Evolutionary conservation across 495 filamentous ascomycete species (phyloP).

Genomic region (Massariosphaeria phaeospora): DNA sequence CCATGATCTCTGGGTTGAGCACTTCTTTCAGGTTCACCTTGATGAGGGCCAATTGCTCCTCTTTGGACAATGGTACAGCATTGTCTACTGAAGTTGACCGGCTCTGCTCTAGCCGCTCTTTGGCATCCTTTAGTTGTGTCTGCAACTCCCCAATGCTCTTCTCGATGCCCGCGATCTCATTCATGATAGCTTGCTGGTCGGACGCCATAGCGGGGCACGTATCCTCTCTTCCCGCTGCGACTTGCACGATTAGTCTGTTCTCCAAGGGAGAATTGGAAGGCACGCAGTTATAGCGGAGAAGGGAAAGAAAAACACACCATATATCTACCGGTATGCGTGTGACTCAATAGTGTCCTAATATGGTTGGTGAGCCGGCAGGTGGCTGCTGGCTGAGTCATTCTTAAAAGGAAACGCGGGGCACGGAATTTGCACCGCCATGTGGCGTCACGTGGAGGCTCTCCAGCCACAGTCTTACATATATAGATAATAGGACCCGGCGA

Average conservation of each 20-base stretch:
- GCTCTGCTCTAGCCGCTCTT: conserved; percentile 1
- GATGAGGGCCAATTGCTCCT: conserved; percentile 64
- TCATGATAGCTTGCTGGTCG: not conserved
- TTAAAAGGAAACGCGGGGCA: too few species aligned
- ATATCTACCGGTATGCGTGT: not conserved
- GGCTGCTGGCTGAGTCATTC: not conserved
- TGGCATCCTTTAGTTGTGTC: conserved; percentile 3
- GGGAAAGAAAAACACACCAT: not conserved
- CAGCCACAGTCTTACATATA: too few species aligned
- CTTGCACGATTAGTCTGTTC: not conserved
- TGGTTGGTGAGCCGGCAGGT: conserved; percentile 2
- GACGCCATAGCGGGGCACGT: conserved; percentile 8
- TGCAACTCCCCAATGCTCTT: conserved; percentile 2
- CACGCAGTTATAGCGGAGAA: not conserved
- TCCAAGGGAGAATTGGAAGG: not conserved
- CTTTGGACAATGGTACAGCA: conserved; percentile 3
- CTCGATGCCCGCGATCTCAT: conserved; percentile 4
- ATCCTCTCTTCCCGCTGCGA: not conserved
- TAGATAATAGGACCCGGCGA: too few species aligned
- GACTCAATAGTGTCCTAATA: not conserved
- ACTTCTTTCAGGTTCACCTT: conserved; percentile 75
- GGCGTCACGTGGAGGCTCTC: too few species aligned
- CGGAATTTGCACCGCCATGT: too few species aligned
- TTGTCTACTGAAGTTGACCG: not conserved
- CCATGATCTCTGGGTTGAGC: conserved; percentile 80